These are phyloP conservation scores for Huntiella bhutanensis DNA, from an alignment of 2,329 filamentous ascomycete species.

Conservation along the genomic window DNA sequence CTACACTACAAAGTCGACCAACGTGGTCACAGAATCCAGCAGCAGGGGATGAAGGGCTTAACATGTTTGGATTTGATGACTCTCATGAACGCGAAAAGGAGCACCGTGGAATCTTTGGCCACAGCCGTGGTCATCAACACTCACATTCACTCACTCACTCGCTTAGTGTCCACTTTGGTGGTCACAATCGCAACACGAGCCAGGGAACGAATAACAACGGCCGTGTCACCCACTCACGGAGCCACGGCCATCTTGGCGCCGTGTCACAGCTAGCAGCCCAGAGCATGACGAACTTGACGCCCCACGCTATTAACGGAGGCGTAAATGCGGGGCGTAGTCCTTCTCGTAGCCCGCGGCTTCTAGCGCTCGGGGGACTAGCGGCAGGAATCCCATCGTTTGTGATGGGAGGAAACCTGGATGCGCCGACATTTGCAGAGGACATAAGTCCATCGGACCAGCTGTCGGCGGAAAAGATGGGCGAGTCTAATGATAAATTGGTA, in stretches of 20 bases:
- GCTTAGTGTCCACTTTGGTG: slow-evolving; percentile 12
- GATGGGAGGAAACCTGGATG: no score
- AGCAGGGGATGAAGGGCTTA: not conserved
- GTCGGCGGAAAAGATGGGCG: no score
- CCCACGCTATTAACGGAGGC: slow-evolving; percentile 1
- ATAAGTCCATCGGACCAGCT: no score
- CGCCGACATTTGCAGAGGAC: no score
- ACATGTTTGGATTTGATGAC: not conserved
- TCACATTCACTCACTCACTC: slow-evolving; percentile 14
- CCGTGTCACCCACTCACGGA: not conserved
- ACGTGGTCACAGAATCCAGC: slow-evolving; percentile 34
- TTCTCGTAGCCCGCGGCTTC: not conserved
- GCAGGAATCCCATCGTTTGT: not conserved
- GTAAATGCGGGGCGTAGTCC: not conserved
- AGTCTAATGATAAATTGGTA: no score
- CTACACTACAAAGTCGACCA: slow-evolving; percentile 34
- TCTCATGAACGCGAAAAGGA: not conserved
- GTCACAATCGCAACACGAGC: not conserved
- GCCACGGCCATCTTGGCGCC: not conserved
- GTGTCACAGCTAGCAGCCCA: slow-evolving; percentile 2
- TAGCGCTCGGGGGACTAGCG: not conserved
- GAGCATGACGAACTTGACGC: slow-evolving; percentile 2
- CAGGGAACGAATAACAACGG: not conserved
- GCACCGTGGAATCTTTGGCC: not conserved
- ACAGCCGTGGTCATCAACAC: not conserved